A percentile compares a stretch with the other conserved stretches of the same genome.
Conservation (phyloP, 805 yeast genomes). For the Debaryomyces maramus region DNA sequence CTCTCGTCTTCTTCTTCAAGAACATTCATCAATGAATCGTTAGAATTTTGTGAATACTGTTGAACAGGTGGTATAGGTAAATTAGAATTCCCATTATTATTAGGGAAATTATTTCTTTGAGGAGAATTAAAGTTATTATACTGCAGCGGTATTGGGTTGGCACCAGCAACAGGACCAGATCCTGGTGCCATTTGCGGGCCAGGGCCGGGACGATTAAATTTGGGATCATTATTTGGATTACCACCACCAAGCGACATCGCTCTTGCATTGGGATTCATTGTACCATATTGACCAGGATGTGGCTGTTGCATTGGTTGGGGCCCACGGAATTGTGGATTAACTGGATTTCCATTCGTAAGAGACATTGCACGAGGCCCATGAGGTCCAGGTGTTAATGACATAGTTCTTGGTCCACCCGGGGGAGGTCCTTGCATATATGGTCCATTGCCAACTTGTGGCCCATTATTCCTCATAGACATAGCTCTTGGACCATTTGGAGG, state of each 20-base stretch:
- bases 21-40: conserved; percentile 35
- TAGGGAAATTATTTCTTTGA: not conserved
- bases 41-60: conserved; percentile 15
- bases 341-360: conserved; percentile 8
- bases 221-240: not conserved
- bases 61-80: not conserved
- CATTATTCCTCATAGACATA: conserved; percentile 11
- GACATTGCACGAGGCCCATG: conserved; percentile 8
- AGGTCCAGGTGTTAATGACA: conserved; percentile 10
- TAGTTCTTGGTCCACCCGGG: conserved; percentile 9
- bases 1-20: conserved; percentile 36
- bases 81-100: not conserved
- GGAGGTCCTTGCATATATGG: conserved; percentile 8
- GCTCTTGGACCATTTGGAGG: conserved; percentile 9
- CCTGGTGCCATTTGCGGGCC: no score
- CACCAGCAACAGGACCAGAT: no score
- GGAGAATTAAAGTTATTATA: not conserved
- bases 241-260: conserved; percentile 27
- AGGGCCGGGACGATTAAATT: not conserved
- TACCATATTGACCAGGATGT: not conserved
- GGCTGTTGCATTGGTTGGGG: conserved; percentile 2
- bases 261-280: conserved; percentile 16
- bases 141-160: no score
- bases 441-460: not conserved
- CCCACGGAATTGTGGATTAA: not conserved